Conservation (phyloP, 1,139 yeast genomes). For the Pichia sp. region DNA sequence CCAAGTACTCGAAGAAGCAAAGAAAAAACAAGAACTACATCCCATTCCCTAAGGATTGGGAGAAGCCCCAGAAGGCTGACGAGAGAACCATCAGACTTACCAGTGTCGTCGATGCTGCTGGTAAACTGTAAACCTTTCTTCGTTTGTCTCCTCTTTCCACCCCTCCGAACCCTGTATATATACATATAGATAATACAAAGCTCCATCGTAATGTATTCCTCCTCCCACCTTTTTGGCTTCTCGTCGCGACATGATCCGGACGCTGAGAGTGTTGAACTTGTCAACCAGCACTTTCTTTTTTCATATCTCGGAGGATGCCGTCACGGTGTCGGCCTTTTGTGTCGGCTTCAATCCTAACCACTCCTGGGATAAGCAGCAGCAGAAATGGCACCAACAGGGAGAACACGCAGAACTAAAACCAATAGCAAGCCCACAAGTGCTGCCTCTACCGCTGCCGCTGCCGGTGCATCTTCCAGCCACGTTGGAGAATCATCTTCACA, state of each 20-base stretch:
- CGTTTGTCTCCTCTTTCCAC: not conserved
- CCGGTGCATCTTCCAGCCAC: not conserved
- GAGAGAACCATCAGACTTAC: constrained; percentile 28
- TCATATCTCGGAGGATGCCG: not conserved
- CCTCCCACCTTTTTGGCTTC: not conserved
- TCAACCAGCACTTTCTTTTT: not conserved
- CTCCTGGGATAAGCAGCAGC: not conserved
- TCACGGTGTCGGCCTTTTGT: too few species aligned
- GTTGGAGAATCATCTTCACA: not conserved
- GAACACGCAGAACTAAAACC: constrained; percentile 4
- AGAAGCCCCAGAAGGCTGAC: constrained; percentile 68
- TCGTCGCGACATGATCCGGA: not conserved
- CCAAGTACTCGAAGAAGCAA: constrained; percentile 42
- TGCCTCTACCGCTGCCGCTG: not conserved
- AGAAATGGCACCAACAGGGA: constrained; percentile 5
- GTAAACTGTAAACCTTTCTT: not conserved
- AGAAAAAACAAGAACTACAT: constrained; percentile 33
- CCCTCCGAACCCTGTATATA: not conserved
- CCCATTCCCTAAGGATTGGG: constrained; percentile 80
- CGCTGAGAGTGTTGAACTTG: not conserved
- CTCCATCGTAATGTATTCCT: not conserved
- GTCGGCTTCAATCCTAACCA: too few species aligned
- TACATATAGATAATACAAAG: not conserved
- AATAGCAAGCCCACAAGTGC: not conserved
- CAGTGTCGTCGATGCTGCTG: constrained; percentile 6